phyloP scores from a whole-genome alignment of 2,329 filamentous ascomycete species.

The Fusarium sp. region DNA sequence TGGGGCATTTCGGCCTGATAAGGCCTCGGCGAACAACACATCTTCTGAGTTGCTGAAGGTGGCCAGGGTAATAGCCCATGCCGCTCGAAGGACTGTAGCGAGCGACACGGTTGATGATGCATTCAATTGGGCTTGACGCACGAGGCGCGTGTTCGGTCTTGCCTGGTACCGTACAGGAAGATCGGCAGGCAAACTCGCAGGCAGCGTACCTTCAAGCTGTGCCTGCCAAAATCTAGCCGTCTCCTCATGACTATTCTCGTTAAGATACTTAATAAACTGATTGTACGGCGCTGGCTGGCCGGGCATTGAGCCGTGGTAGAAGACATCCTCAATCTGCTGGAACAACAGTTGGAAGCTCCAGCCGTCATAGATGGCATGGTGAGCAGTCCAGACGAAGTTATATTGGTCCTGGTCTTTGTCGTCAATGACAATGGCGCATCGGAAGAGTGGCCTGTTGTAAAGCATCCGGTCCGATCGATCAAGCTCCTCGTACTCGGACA shows the following conservation, averaged over 20 bases:
- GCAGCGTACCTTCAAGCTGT: slow-evolving; percentile 13
- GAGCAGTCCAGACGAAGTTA: slow-evolving; percentile 12
- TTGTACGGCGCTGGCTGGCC: slow-evolving; percentile 6
- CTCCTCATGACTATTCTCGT: slow-evolving; percentile 4
- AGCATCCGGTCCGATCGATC: slow-evolving; percentile 13
- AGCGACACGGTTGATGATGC: slow-evolving; percentile 9
- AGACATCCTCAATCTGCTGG: slow-evolving; percentile 12
- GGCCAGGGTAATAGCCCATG: slow-evolving; percentile 14
- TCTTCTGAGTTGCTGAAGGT: slow-evolving; percentile 13
- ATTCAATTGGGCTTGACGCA: slow-evolving; percentile 11
- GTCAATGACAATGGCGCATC: slow-evolving; percentile 9
- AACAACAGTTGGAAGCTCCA: slow-evolving; percentile 16
- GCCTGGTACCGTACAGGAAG: slow-evolving; percentile 15
- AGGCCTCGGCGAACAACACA: slow-evolving; percentile 13
- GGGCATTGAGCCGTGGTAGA: slow-evolving; percentile 8
- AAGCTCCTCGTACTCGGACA: slow-evolving; percentile 8
- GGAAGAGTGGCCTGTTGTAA: slow-evolving; percentile 11
- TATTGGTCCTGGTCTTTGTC: slow-evolving; percentile 12
- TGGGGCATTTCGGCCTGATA: slow-evolving; percentile 12
- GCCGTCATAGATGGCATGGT: slow-evolving; percentile 17
- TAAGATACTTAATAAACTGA: slow-evolving; percentile 11
- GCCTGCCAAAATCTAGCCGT: slow-evolving; percentile 11
- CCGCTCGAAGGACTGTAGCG: slow-evolving; percentile 15
- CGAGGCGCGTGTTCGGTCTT: slow-evolving; percentile 11
- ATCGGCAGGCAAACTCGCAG: slow-evolving; percentile 9